Conservation (phyloP, 2,329 filamentous ascomycete species). For the Plectosphaerella plurivora region DNA sequence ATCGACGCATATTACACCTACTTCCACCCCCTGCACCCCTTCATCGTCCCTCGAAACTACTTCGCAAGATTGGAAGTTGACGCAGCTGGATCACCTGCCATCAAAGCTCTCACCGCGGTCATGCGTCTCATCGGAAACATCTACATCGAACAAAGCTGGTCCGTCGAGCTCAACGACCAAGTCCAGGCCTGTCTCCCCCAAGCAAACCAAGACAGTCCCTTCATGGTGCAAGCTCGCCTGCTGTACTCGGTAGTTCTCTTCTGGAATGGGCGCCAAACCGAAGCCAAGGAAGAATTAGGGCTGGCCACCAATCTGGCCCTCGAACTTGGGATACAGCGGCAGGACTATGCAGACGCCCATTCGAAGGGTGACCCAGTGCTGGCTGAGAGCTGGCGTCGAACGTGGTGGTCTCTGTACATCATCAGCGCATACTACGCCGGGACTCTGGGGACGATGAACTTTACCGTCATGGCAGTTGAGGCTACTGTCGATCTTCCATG, state of each 20-base stretch:
- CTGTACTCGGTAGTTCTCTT: slow-evolving; percentile 30
- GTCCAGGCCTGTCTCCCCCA: background rate
- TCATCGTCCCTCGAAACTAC: background rate
- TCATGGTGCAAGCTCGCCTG: slow-evolving; percentile 29
- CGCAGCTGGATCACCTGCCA: background rate
- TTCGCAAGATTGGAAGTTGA: background rate
- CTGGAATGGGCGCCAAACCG: slow-evolving; percentile 20
- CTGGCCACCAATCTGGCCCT: slow-evolving; percentile 55
- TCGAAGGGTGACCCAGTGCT: slow-evolving; percentile 39
- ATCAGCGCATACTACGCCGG: slow-evolving; percentile 46
- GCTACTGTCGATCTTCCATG: slow-evolving; percentile 59
- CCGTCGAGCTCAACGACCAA: background rate
- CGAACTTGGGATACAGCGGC: slow-evolving; percentile 54
- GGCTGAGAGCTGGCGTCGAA: slow-evolving; percentile 61
- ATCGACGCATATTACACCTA: background rate
- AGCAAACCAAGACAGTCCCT: slow-evolving; percentile 10
- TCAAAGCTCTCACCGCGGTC: background rate
- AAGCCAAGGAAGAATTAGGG: slow-evolving; percentile 25
- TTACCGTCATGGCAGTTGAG: slow-evolving; percentile 31
- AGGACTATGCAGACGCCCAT: slow-evolving; percentile 45
- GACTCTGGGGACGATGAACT: slow-evolving; percentile 19
- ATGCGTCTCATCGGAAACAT: background rate
- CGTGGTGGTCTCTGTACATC: slow-evolving; percentile 68
- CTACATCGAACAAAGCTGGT: background rate
- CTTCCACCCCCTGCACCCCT: background rate